Base-by-base conservation (phyloP, 768 basidiomycete species). In the Butyriboletus loyo region DNA sequence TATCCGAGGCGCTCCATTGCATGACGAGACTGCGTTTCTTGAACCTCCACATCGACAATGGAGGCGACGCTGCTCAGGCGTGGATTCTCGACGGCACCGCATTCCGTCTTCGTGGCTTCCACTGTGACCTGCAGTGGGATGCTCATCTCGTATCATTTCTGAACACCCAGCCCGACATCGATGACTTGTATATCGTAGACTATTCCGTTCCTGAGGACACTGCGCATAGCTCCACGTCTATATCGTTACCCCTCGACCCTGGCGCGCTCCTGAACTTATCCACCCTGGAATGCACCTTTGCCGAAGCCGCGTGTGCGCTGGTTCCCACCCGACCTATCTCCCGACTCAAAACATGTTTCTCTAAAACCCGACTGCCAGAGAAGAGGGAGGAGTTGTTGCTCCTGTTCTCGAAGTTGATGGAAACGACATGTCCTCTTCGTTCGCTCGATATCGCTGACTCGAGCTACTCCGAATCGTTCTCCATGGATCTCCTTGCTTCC, bases 101-200 rank as follows among this genome's bases (percentile, higher is more conserved):
- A 1, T 87, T 86, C 58, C 78, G 70, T 30, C 80, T 87, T n/a
- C 76, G 70, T 31, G 74, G 72, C 17, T 84, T 87, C 53, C 80
- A 82, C 56, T 85, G 83, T 61, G 86, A 87, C 62, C 73, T 87
- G 38, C 75, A 78, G 54, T 87, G 86, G 86, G 83, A 86, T 59
- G 52, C 56, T 15, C 61, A 76, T 54, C 80, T 87, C 30, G 70
- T 80, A 38, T 63, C 71, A 31, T 68, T 63, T 49, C 53, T 60
- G 48, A 72, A 54, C 39, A 47, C 42, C n/a, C 65, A 67, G 31
- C 30, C 63, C 36, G 57, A 57, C 49, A 54, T 67, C 42, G 25
- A 63, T n/a, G 58, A 64, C 59, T 54, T 65, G 17, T 73, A 72
- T 54, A 66, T 72, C 54, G 53, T 63, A 40, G 75, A 77, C 57